Conservation (phyloP, 768 basidiomycete species). For the Grammothele lineata region DNA sequence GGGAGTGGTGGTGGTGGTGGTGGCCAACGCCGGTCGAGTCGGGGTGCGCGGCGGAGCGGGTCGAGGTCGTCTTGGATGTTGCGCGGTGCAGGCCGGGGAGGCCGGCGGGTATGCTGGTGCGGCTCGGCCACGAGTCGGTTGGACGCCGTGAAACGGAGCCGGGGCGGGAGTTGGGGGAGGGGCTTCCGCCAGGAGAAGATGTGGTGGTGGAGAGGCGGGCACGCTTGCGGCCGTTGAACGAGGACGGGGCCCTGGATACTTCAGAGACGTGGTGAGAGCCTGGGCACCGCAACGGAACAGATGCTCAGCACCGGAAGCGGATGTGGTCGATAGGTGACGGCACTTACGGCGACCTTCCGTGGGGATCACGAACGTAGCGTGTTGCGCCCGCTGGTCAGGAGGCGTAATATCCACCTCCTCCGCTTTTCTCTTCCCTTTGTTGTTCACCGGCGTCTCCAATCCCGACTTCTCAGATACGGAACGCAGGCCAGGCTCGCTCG, state of each 20-base stretch:
- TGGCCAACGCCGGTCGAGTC: not conserved
- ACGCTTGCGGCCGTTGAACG: constrained; percentile 63
- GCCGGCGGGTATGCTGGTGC: not conserved
- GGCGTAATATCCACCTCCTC: constrained; percentile 70
- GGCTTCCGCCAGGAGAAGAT: constrained; percentile 31
- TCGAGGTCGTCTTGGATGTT: constrained; percentile 11
- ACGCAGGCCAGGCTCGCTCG: constrained; percentile 22
- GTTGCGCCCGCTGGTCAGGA: constrained; percentile 51
- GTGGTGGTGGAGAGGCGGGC: constrained; percentile 46
- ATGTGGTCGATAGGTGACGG: constrained; percentile 17
- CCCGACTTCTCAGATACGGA: constrained; percentile 21
- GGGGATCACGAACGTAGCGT: constrained; percentile 59
- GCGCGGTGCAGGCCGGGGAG: constrained; percentile 7
- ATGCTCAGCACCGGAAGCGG: no score
- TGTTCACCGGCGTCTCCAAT: constrained; percentile 22
- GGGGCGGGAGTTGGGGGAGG: constrained; percentile 34
- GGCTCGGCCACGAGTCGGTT: constrained; percentile 25
- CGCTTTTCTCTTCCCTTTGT: constrained; percentile 67
- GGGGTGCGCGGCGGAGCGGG: constrained; percentile 8
- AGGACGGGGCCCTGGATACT: constrained; percentile 62
- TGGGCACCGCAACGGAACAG: constrained; percentile 1
- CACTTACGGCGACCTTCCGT: constrained; percentile 54
- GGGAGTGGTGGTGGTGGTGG: not conserved
- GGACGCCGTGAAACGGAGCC: constrained; percentile 31
- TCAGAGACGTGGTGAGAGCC: constrained; percentile 26